Conservation (phyloP, 2,329 filamentous ascomycete genomes). For the Akanthomyces lecanii region DNA sequence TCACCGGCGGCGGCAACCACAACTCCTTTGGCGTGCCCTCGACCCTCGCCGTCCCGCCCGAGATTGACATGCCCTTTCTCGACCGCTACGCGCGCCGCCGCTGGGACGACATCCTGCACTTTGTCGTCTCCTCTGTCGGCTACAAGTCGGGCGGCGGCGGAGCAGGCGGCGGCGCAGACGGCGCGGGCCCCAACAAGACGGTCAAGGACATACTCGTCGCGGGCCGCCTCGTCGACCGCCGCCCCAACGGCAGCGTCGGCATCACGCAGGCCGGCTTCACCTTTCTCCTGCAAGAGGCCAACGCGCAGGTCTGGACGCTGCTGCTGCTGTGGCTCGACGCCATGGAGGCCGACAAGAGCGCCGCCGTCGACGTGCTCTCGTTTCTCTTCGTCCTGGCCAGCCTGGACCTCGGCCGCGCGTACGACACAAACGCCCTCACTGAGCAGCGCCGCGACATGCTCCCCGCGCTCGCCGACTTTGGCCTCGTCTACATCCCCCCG, state of each 20-base stretch:
- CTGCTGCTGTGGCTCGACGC: conserved; percentile 90
- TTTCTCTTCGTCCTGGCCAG: conserved; percentile 96
- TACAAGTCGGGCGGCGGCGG: conserved; percentile 44
- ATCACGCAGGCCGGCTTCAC: conserved; percentile 95
- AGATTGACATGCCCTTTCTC: conserved; percentile 67
- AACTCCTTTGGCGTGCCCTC: conserved; percentile 90
- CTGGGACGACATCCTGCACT: conserved; percentile 96
- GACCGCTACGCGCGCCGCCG: conserved; percentile 82
- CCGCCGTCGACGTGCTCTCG: conserved; percentile 85
- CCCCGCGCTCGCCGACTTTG: conserved; percentile 86
- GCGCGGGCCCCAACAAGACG: conserved; percentile 60
- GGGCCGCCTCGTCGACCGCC: conserved; percentile 71
- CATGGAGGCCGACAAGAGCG: conserved; percentile 53
- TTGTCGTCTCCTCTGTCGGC: conserved; percentile 77
- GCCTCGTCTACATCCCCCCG: conserved; percentile 73
- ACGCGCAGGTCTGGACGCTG: conserved; percentile 95
- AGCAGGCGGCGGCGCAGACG: conserved; percentile 39
- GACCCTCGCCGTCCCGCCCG: conserved; percentile 54
- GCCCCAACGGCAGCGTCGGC: conserved; percentile 60
- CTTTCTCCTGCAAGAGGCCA: conserved; percentile 90
- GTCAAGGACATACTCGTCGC: conserved; percentile 81
- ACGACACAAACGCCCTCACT: conserved; percentile 80
- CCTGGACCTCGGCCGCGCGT: conserved; percentile 85
- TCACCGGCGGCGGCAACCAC: conserved; percentile 81
- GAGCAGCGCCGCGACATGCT: conserved; percentile 82